Evolutionary conservation across 169 alveolate genomes (phyloP).

Genomic region (Eimeria necatrix): DNA sequence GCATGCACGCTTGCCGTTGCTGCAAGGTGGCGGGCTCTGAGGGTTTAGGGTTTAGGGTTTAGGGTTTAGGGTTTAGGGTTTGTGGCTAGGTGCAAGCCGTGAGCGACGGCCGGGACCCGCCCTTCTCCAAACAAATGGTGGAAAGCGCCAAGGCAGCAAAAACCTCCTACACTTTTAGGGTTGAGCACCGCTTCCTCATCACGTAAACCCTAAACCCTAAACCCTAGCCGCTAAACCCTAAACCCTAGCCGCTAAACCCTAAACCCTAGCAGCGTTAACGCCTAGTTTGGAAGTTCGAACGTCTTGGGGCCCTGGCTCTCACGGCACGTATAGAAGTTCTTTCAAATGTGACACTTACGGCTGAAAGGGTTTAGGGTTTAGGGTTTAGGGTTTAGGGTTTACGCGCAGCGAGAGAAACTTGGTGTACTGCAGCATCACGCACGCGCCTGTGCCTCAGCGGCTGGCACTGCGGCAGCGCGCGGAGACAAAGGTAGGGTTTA

Average conservation of each 20-base stretch:
- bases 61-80: conserved; percentile 26
- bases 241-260: background rate
- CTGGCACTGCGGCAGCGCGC: conserved; percentile 87
- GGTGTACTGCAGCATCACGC: conserved; percentile 87
- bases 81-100: conserved; percentile 37
- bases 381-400: conserved; percentile 54
- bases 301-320: too few species aligned
- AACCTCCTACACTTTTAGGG: background rate
- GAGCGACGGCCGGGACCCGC: conserved; percentile 7
- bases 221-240: conserved; percentile 33
- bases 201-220: conserved; percentile 54
- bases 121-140: background rate
- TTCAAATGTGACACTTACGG: too few species aligned
- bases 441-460: conserved; percentile 90
- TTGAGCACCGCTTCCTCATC: conserved; percentile 20
- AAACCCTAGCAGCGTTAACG: background rate
- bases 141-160: background rate
- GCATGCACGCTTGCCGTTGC: too few species aligned
- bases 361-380: conserved; percentile 31
- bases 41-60: conserved; percentile 33
- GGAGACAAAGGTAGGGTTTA: conserved; percentile 74
- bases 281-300: too few species aligned
- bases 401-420: conserved; percentile 87
- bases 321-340: too few species aligned
- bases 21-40: background rate